Conservation (phyloP, 495 filamentous ascomycete species). For the Penicillium crystallinum region DNA sequence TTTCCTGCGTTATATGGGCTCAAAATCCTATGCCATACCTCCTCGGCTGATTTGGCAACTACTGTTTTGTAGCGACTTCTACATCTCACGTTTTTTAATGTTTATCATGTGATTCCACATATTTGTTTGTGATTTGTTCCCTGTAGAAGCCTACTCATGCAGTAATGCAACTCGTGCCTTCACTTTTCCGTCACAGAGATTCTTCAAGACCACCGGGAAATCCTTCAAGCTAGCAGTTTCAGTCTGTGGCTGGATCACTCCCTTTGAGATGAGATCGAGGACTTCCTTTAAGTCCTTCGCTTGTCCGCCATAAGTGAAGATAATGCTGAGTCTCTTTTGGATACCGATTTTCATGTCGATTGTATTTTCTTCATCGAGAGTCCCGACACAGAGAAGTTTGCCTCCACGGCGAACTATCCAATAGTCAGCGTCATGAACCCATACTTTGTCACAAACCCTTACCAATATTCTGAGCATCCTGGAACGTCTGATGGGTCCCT, state of each 20-base stretch:
- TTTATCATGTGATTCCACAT: no score
- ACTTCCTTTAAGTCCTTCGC: constrained; percentile 18
- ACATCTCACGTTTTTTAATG: no score
- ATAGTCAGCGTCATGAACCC: not conserved
- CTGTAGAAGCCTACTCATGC: not conserved
- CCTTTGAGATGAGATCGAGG: constrained; percentile 14
- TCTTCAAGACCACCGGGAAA: not conserved
- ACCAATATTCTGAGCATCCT: constrained; percentile 18
- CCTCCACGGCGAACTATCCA: constrained; percentile 12
- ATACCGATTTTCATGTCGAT: constrained; percentile 23
- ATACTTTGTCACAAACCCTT: not conserved
- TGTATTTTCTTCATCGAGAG: constrained; percentile 15
- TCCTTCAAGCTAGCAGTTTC: not conserved
- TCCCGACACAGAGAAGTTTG: constrained; percentile 20
- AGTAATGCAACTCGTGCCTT: not conserved
- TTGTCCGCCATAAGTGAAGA: constrained; percentile 23
- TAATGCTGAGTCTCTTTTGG: constrained; percentile 21
- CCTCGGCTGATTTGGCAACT: no score
- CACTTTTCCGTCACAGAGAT: not conserved
- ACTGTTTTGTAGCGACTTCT: not conserved
- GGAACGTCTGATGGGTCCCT: constrained; percentile 16
- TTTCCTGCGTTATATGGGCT: no score
- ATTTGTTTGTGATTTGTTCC: no score
- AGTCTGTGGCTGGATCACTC: not conserved
- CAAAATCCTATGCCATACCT: no score